A percentile compares a stretch with the other conserved stretches of the same genome.
These are phyloP conservation scores for Kodamaea ohmeri DNA, from an alignment of 1,139 yeast species.

Conservation along the genomic window DNA sequence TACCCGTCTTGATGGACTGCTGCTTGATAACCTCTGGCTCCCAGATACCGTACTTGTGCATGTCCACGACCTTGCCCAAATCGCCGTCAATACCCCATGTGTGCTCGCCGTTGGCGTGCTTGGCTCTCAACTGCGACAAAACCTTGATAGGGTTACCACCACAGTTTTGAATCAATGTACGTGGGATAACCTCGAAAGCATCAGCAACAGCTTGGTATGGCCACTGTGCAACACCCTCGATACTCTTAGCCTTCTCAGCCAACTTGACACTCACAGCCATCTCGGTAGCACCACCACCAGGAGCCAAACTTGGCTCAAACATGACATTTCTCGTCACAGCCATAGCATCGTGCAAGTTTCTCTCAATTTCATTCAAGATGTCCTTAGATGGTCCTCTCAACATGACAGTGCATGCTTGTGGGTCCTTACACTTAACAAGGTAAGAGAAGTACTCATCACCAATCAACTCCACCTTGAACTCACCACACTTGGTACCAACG, in stretches of 20 bases:
- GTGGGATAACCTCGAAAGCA: slow-evolving; percentile 96
- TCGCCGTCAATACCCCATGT: slow-evolving; percentile 96
- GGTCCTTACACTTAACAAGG: slow-evolving; percentile 75
- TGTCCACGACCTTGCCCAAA: slow-evolving; percentile 88
- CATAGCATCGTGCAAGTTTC: slow-evolving; percentile 98
- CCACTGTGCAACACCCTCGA: slow-evolving; percentile 97
- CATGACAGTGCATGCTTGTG: slow-evolving; percentile 90
- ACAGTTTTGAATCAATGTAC: slow-evolving; percentile 94
- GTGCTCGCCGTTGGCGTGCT: slow-evolving; percentile 85
- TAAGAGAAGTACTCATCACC: slow-evolving; percentile 97
- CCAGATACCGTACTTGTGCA: slow-evolving; percentile 96
- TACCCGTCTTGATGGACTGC: slow-evolving; percentile 94
- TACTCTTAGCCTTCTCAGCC: slow-evolving; percentile 84
- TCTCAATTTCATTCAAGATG: slow-evolving; percentile 90
- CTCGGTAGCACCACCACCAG: slow-evolving; percentile 99
- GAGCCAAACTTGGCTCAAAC: slow-evolving; percentile 91
- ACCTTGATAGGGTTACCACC: slow-evolving; percentile 95
- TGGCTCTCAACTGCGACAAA: slow-evolving; percentile 88
- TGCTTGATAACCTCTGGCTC: slow-evolving; percentile 98
- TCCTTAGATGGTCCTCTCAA: slow-evolving; percentile 97
- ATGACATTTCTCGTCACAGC: slow-evolving; percentile 94
- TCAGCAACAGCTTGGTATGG: slow-evolving; percentile 99
- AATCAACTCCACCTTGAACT: slow-evolving; percentile 88
- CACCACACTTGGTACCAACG: slow-evolving; percentile 84
- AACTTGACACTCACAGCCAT: slow-evolving; percentile 94